phyloP scores from a whole-genome alignment of 2,329 filamentous ascomycete species.

The Fusarium irregulare region DNA sequence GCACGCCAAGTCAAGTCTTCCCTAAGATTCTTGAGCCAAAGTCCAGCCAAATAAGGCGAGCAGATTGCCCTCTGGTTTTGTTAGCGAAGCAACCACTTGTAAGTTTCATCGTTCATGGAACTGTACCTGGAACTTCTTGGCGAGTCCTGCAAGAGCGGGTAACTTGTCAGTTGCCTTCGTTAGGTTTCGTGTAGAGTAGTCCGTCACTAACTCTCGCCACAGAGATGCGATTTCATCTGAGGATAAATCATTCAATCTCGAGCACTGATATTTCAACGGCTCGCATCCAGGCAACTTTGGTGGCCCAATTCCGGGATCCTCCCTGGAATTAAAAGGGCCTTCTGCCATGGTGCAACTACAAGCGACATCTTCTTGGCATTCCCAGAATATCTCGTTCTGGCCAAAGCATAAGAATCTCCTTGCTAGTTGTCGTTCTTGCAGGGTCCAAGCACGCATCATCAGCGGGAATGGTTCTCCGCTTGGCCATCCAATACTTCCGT shows the following conservation, averaged over 20 bases:
- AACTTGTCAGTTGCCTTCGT: neutral
- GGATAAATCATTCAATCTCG: neutral
- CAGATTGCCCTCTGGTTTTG: neutral
- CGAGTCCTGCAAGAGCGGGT: neutral
- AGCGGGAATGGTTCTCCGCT: neutral
- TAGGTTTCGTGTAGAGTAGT: neutral
- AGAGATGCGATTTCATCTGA: neutral
- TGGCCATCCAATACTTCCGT: neutral
- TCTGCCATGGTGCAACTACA: neutral
- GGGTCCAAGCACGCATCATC: neutral
- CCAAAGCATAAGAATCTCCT: neutral
- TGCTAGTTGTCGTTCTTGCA: neutral
- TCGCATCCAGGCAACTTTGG: neutral
- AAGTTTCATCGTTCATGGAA: too few species aligned
- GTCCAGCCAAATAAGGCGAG: neutral
- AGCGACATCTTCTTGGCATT: neutral
- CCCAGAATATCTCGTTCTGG: neutral
- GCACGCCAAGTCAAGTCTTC: neutral
- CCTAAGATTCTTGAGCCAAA: neutral
- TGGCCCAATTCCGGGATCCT: neutral
- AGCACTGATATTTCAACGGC: neutral
- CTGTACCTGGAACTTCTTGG: neutral
- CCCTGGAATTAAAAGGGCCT: neutral
- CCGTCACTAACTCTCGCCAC: neutral
- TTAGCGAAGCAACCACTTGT: too few species aligned